These are phyloP conservation scores for Phaeotremella skinneri DNA, from an alignment of 768 basidiomycete species.

Conservation along the genomic window DNA sequence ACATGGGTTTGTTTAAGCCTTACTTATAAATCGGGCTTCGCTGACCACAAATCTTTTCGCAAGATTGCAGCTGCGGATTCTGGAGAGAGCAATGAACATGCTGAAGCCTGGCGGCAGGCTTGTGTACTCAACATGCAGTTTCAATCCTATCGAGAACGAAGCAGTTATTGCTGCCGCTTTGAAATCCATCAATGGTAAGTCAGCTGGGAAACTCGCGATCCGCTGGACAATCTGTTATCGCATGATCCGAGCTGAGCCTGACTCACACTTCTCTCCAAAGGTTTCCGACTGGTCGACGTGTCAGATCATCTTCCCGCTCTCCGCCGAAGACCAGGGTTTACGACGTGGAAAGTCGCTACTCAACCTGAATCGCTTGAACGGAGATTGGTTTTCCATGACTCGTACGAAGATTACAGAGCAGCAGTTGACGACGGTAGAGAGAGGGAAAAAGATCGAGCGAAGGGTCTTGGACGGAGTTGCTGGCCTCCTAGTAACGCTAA, in stretches of 20 bases:
- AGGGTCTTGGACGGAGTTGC: slow-evolving; percentile 57
- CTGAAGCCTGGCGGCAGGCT: slow-evolving; percentile 81
- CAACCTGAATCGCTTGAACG: slow-evolving; percentile 24
- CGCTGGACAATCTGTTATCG: too few species aligned
- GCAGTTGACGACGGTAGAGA: slow-evolving; percentile 57
- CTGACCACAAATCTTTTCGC: background rate
- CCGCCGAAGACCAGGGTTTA: slow-evolving; percentile 70
- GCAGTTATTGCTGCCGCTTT: slow-evolving; percentile 87
- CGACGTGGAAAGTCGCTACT: slow-evolving; percentile 69
- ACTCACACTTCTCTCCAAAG: slow-evolving; percentile 44
- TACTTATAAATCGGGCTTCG: background rate
- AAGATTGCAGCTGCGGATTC: slow-evolving; percentile 87
- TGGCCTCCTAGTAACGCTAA: slow-evolving; percentile 73
- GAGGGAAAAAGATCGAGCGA: slow-evolving; percentile 59
- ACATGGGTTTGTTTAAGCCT: slow-evolving; percentile 63
- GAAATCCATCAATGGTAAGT: slow-evolving; percentile 64
- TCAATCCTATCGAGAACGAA: slow-evolving; percentile 97
- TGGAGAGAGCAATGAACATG: slow-evolving; percentile 87
- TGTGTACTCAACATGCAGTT: slow-evolving; percentile 95
- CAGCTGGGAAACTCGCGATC: background rate
- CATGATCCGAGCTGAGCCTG: too few species aligned
- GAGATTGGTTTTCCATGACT: slow-evolving; percentile 37
- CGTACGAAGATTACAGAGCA: slow-evolving; percentile 62
- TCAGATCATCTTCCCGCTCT: slow-evolving; percentile 70
- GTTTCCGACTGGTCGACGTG: slow-evolving; percentile 74